Base-by-base conservation (phyloP, 345 rosid genomes). In the Murraya paniculata region DNA sequence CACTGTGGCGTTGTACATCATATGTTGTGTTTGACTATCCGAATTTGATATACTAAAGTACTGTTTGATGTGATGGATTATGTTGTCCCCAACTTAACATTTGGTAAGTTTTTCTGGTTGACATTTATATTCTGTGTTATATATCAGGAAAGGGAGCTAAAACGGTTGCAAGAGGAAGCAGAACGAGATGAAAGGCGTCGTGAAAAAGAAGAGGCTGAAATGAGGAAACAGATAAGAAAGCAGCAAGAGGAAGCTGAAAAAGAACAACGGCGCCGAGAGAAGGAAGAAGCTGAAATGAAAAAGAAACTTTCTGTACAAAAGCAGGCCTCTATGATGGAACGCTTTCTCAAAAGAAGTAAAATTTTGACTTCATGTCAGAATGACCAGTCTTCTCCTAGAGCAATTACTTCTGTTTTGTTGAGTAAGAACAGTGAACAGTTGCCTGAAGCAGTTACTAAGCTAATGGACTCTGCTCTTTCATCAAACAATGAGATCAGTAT, bases 281-380 rank as follows among this genome's bases (percentile, higher is more conserved):
- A 83, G 84, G 98, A 96, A 87, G 91, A 88, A 79, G 87, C 90
- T 65, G 91, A 91, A 84, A 68, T 85, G 64, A 94, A 90, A 87
- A 90, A 78, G 84, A 84, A 85, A 77, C 86, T 74, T 78, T 81
- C 88, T 31, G 72, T 94, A 27, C 85, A 90, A 80, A 96, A 89
- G 89, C 98, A 96, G 80, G 99, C 97, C 74, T 96, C 97, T 45
- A 78, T 94, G 31, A 92, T 96, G 99, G 97, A 96, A 72, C 86
- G 89, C 33, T 94, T 96, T 83, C 92, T 92, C 33, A 94, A 90
- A 78, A 89, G 86, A 76, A 82, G 82, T 73, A 91, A 90, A 87
- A 85, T 78, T 64, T 77, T 14, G 77, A 80, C 89, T 36, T 65
- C 78, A 9, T 24, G 76, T 74, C 85, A 75, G 73, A 68, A 77